Conservation (phyloP, 2,329 filamentous ascomycete species). For the Sporothrix pallida region DNA sequence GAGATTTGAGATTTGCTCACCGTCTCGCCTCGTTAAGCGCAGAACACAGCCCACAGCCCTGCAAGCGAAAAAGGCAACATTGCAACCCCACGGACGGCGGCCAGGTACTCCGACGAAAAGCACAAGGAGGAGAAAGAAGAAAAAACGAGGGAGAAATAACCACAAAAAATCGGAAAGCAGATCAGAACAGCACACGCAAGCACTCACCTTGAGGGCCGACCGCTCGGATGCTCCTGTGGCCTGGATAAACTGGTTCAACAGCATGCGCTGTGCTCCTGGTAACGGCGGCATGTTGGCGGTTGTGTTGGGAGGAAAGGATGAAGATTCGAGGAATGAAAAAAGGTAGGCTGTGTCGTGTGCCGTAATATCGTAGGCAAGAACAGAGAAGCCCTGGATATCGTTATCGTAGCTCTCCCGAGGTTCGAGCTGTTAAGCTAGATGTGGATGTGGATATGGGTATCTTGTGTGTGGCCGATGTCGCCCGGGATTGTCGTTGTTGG, state of each 20-base stretch:
- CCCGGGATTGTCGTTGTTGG: neutral
- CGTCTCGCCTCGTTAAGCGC: constrained; percentile 6
- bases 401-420: constrained; percentile 6
- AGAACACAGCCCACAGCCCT: constrained; percentile 9
- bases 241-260: constrained; percentile 51
- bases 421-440: neutral
- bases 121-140: neutral
- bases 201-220: constrained; percentile 53
- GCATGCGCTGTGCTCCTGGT: constrained; percentile 46
- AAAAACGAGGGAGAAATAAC: neutral
- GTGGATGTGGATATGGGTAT: neutral
- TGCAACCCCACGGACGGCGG: neutral
- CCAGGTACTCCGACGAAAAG: neutral
- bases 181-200: neutral
- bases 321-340: neutral
- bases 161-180: neutral
- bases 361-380: neutral
- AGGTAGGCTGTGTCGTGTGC: constrained; percentile 19
- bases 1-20: neutral
- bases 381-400: neutral
- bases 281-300: constrained; percentile 40
- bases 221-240: constrained; percentile 54
- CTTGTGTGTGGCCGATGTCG: constrained; percentile 19
- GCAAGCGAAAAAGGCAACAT: neutral
- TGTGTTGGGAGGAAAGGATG: neutral